Conservation (phyloP, 1,284 basidiomycete genomes). For the Cryptococcus wingfieldii region DNA sequence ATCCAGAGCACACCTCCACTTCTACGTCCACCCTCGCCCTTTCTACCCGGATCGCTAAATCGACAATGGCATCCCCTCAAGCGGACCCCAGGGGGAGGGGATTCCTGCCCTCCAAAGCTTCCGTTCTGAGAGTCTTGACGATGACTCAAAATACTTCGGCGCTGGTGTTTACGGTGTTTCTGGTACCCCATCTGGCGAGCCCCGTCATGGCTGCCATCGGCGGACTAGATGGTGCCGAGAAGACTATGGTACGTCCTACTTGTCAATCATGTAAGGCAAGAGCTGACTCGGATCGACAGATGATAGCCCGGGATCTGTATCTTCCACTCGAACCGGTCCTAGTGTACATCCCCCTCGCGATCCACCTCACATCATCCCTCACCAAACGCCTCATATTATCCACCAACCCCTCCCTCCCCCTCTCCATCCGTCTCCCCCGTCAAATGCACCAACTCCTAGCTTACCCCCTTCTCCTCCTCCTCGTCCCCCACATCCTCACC, state of each 20-base stretch:
- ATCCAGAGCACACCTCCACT: no score
- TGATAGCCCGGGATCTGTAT: slow-evolving; percentile 40
- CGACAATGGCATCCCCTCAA: no score
- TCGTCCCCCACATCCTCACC: slow-evolving; percentile 25
- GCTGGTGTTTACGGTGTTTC: slow-evolving; percentile 38
- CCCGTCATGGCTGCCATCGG: slow-evolving; percentile 38
- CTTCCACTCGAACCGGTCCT: slow-evolving; percentile 36
- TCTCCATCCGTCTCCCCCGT: slow-evolving; percentile 14
- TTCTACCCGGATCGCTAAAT: no score
- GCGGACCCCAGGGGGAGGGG: no score
- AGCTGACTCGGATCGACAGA: slow-evolving; percentile 13
- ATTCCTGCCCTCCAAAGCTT: neutral
- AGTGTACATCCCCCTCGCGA: slow-evolving; percentile 32
- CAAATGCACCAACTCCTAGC: slow-evolving; percentile 14
- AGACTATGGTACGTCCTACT: slow-evolving; percentile 33
- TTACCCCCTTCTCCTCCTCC: slow-evolving; percentile 8
- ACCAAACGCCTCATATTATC: slow-evolving; percentile 17
- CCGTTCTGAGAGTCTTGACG: slow-evolving; percentile 35
- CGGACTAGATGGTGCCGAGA: slow-evolving; percentile 32
- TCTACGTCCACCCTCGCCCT: no score
- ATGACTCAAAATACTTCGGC: slow-evolving; percentile 43
- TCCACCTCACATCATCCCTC: slow-evolving; percentile 33
- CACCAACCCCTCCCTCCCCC: slow-evolving; percentile 15
- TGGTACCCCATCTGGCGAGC: slow-evolving; percentile 39
- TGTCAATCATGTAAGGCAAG: neutral